Evolutionary conservation across 495 filamentous ascomycete species (phyloP), one percentile per base, ranked within the genome.

Genomic region (Mycothermus thermophilus): DNA sequence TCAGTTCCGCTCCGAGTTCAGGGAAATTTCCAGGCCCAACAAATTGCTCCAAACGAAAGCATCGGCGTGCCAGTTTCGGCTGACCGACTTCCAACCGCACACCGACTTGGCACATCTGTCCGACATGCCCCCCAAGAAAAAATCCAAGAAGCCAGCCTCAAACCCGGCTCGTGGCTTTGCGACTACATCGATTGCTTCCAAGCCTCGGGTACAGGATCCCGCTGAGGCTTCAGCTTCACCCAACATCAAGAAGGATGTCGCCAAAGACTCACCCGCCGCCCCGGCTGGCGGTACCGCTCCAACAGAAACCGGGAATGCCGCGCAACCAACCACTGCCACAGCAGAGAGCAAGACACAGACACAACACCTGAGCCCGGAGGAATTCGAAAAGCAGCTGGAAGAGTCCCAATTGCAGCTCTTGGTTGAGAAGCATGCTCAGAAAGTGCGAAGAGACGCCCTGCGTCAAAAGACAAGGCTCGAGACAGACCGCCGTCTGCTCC

Each of bases 121-220:
- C 55, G 60, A 28, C 30, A 85, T 86, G 82, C 77, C 77, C 32
- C 79, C 75, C 41, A 81, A 77, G 50, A 92, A 84, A 62, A 96
- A 83, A 58, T 80, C 90, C 57, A 88, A 82, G 58, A 94, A 94
- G 64, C 62, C 80, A 29, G 69, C 65, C 11, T 66, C 74, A 12
- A 95, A 94, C 56, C 83, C 88, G 18, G 81, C 83, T 27, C 72
- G 90, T 47, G 87, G 85, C 7, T 85, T 95, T 62, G 84, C 87
- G 40, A 97, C 90, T 2, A 86, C 82, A 10, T 95, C 88, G 9
- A 67, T 83, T 32, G 80, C 84, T 25, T 88, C 43, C 6, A 94
- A 92, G 57, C 50, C 65, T 3, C 65, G 69, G 43, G 48, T 47
- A 31, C 6, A 6, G 22, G 62, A 69, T 40, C 40, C 52, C 32